Evolutionary conservation across 805 yeast genomes (phyloP), one percentile per base, ranked within the genome.

Genomic region (Schwanniomyces pseudopolymorphus): DNA sequence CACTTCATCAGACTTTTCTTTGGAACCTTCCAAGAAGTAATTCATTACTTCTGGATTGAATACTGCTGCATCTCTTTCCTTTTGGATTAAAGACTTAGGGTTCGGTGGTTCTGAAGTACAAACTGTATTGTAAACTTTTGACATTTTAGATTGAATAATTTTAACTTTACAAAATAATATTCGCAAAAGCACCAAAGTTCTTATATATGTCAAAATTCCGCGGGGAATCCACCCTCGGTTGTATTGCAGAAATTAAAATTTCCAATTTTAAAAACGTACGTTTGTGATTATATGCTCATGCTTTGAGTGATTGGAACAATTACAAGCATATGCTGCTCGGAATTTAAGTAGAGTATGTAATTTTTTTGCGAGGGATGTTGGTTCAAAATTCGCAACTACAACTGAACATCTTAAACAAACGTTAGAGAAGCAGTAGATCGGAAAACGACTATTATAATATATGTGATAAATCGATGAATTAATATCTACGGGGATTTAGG

Each of bases 1-100:
- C 41, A 62, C 54, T 46, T 62, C 57, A 41, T 49, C 48, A 4
- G 69, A 59, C 44, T 58, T 60, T 39, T 58, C 60, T 43, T 49
- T 40, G 25, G 57, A 49, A 5, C 55, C 54, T 46, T 61, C 66
- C 48, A 61, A 56, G 47, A 60, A 61, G 47, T 53, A 40, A 50
- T 60, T 59, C 66, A 61, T 61, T 20, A 43, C 31, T 14, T 48
- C 49, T 5, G 60, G 56, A 49, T 57, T 51, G 43, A 61, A 57
- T 28, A 40, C 46, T 40, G 52, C 53, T 16, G 36, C 43, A 22
- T 46, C 53, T 26, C 66, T 48, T 43, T 61, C 66, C 31, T 43
- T 47, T 22, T 45, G 47, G 49, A 61, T 56, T 28, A 50, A 48
- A 14, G 46, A 48, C 36, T 44, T 51, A 8, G 66, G 66, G 45